A percentile compares a stretch with the other conserved stretches of the same genome.
Conservation (phyloP, 2,329 filamentous ascomycete species). For the Fusarium sp. region DNA sequence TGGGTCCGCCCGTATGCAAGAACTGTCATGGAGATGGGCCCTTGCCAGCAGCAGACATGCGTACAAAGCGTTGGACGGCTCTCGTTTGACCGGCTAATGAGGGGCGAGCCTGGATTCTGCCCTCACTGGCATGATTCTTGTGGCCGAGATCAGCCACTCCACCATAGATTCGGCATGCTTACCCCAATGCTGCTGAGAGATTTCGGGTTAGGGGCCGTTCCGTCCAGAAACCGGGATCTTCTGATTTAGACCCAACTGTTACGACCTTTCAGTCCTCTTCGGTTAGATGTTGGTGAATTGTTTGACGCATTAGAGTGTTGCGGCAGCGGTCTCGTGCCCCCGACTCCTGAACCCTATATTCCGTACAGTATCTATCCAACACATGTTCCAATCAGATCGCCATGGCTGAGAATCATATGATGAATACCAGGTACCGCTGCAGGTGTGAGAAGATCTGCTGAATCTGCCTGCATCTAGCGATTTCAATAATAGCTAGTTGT, state of each 20-base stretch:
- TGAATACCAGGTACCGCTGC: conserved; percentile 7
- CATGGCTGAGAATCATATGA: conserved; percentile 29
- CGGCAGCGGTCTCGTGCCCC: conserved; percentile 31
- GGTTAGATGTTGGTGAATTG: conserved; percentile 6
- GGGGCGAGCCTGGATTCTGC: conserved; percentile 19
- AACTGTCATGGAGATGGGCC: conserved; percentile 15
- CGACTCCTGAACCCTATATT: conserved; percentile 24
- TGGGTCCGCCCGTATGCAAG: conserved; percentile 22
- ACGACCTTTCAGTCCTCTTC: conserved; percentile 4
- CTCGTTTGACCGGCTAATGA: conserved; percentile 47
- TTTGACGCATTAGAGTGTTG: conserved; percentile 29
- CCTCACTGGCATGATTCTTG: conserved; percentile 15
- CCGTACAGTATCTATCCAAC: conserved; percentile 12
- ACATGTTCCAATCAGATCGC: conserved; percentile 6
- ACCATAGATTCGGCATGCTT: conserved; percentile 7
- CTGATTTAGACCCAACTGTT: conserved; percentile 30
- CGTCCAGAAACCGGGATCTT: conserved; percentile 15
- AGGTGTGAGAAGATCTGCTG: not conserved
- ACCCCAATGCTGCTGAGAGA: conserved; percentile 17
- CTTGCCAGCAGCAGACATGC: conserved; percentile 5
- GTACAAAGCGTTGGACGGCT: not conserved
- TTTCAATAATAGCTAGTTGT: not conserved
- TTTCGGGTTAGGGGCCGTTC: conserved; percentile 26
- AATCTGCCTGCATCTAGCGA: conserved; percentile 1
- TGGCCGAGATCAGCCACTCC: conserved; percentile 16